phyloP scores from a whole-genome alignment of 2,329 filamentous ascomycete genomes.

The Chaetoscypha palmicola region DNA sequence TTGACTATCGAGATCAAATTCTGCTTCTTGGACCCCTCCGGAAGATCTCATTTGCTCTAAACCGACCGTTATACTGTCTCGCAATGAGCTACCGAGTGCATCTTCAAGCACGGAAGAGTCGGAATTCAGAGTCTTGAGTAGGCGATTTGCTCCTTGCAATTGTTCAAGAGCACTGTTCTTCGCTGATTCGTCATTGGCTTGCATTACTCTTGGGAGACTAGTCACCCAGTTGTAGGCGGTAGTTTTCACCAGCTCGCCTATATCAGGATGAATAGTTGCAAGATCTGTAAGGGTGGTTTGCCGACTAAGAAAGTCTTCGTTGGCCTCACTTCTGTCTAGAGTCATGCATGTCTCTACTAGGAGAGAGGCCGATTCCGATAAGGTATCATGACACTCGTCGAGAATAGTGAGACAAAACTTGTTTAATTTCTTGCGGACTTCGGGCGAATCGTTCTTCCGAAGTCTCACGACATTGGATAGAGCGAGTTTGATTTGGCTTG shows the following conservation, averaged over 20 bases:
- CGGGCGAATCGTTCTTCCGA: constrained; percentile 59
- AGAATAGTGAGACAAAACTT: constrained; percentile 67
- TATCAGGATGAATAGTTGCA: constrained; percentile 51
- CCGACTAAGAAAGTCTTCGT: constrained; percentile 31
- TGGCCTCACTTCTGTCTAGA: constrained; percentile 48
- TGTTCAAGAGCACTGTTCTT: constrained; percentile 69
- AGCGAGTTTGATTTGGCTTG: constrained; percentile 74
- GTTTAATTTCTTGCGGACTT: constrained; percentile 62
- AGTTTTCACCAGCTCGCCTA: constrained; percentile 59
- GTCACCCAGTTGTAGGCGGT: constrained; percentile 75
- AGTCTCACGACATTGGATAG: constrained; percentile 71
- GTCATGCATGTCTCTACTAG: constrained; percentile 77
- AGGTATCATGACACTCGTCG: constrained; percentile 68
- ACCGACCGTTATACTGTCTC: constrained; percentile 58
- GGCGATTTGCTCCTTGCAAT: constrained; percentile 63
- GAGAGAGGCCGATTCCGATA: constrained; percentile 62
- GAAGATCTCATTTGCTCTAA: constrained; percentile 17
- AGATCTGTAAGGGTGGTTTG: constrained; percentile 52
- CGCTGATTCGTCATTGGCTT: constrained; percentile 70
- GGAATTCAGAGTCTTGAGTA: constrained; percentile 57
- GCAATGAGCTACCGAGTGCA: constrained; percentile 59
- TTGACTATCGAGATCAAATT: constrained; percentile 26
- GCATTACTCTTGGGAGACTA: constrained; percentile 75
- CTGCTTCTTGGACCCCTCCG: constrained; percentile 24
- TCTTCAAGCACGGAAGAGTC: constrained; percentile 62